phyloP scores from a whole-genome alignment of 2,329 filamentous ascomycete genomes.

The Ceratocystis cubensis region DNA sequence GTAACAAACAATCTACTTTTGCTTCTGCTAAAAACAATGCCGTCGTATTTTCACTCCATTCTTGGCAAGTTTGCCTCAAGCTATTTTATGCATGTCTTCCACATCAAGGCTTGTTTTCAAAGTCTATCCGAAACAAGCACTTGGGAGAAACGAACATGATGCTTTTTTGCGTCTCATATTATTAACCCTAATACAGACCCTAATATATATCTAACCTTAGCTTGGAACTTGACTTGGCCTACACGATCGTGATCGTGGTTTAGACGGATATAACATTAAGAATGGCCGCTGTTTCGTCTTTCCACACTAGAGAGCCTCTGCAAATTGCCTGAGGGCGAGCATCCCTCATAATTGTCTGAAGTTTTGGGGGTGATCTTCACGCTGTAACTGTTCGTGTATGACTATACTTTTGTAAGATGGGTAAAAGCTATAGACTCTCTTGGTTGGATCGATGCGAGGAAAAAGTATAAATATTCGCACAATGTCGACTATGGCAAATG shows the following conservation, averaged over 20 bases:
- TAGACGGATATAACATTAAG: neutral
- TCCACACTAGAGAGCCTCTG: neutral
- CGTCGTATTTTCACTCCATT: no score
- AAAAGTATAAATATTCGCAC: neutral
- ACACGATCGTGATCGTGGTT: neutral
- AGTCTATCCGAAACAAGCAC: no score
- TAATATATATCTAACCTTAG: neutral
- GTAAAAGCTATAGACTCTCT: no score
- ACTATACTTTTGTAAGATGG: neutral
- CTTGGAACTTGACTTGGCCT: neutral
- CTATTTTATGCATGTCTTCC: no score
- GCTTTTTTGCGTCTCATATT: no score
- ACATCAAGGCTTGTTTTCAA: no score
- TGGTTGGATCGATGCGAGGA: neutral
- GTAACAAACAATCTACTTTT: no score
- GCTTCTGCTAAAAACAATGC: no score
- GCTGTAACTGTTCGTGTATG: conserved; percentile 1
- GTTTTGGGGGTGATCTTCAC: neutral
- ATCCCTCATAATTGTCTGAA: neutral
- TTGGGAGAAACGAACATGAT: no score
- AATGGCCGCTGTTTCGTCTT: neutral
- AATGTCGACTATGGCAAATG: neutral
- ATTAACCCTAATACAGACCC: no score
- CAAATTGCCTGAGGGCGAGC: neutral
- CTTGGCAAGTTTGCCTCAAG: no score